phyloP scores from a whole-genome alignment of 2,329 filamentous ascomycete genomes.

The Claviceps capensis region DNA sequence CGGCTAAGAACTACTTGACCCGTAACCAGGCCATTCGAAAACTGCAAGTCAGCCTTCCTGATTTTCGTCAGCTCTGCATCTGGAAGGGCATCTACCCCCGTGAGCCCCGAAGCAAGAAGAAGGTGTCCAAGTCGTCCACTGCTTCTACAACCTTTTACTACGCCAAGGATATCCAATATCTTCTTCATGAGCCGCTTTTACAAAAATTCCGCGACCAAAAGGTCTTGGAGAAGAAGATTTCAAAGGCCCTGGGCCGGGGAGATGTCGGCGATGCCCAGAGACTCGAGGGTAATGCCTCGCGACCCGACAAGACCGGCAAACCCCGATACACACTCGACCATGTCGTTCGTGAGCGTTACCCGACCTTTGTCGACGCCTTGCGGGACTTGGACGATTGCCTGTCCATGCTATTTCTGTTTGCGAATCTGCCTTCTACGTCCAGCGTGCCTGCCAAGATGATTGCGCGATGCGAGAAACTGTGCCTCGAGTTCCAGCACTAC shows the following conservation, averaged over 20 bases:
- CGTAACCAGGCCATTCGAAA: conserved; percentile 94
- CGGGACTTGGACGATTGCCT: conserved; percentile 92
- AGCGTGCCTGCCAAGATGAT: conserved; percentile 92
- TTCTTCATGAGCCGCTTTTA: conserved; percentile 89
- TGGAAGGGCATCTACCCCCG: conserved; percentile 99
- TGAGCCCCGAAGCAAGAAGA: conserved; percentile 93
- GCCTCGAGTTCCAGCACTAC: conserved; percentile 95
- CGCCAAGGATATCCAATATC: conserved; percentile 93
- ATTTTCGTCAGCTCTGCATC: conserved; percentile 96
- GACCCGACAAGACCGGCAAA: conserved; percentile 81
- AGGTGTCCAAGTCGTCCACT: conserved; percentile 82
- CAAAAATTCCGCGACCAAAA: conserved; percentile 96
- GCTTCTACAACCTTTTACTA: conserved; percentile 86
- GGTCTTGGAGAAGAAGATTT: conserved; percentile 93
- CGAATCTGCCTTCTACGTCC: conserved; percentile 81
- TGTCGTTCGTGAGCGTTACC: conserved; percentile 95
- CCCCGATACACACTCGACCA: conserved; percentile 87
- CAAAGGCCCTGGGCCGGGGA: conserved; percentile 77
- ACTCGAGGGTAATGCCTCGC: conserved; percentile 71
- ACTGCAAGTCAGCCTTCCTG: conserved; percentile 89
- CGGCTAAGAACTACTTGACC: conserved; percentile 97
- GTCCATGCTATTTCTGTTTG: conserved; percentile 94
- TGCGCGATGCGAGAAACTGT: conserved; percentile 82
- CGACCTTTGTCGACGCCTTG: conserved; percentile 87
- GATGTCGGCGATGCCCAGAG: conserved; percentile 81